Base-by-base conservation (phyloP, 1,284 basidiomycete genomes). In the Anthracocystis walkeri region DNA sequence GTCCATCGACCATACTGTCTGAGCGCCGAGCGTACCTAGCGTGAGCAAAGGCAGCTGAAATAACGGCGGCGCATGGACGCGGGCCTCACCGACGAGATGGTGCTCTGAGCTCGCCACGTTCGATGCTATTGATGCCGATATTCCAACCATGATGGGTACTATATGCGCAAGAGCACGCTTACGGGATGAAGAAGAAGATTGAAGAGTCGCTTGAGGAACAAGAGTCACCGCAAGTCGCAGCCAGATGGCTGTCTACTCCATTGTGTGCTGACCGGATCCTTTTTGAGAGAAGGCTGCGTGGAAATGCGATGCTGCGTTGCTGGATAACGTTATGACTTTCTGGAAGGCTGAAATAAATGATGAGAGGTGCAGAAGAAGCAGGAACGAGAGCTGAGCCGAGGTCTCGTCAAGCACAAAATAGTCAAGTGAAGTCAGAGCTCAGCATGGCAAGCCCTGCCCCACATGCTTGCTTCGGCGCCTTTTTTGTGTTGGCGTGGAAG, bases 1-100 rank as follows among this genome's bases (percentile, higher is more conserved):
- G 54, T 82, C 74, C 58, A 81, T 75, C 11, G 80, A 81, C 83
- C 83, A 84, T 25, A 84, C 81, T 12, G 77, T 70, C 45, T 84
- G 82, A 10, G 77, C 65, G 40, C 83, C 83, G 11, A 84, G 66
- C 23, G 62, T 59, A 3, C 83, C 83, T 1, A 82, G 50, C n/a
- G 73, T 65, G 11, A 84, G 60, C 23, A 82, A 67, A 5, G 80
- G 82, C 40, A 74, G 61, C 35, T 72, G 79, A 41, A 76, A 57
- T 18, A 44, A 45, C 4, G 38, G 46, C 4, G 69, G 61, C 6
- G 71, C 73, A 16, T 56, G 53, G n/a, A 81, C 64, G 11, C 44
- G 42, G 2, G 78, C 64, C 4, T 57, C 49, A 7, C 78, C 78
- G 14, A 68, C 59, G 3, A 77, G 65, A 6, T 33, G 54, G 40